Evolutionary conservation across 2,329 filamentous ascomycete species (phyloP), one percentile per base, ranked within the genome.

Genomic region (Microcyclospora pomicola): DNA sequence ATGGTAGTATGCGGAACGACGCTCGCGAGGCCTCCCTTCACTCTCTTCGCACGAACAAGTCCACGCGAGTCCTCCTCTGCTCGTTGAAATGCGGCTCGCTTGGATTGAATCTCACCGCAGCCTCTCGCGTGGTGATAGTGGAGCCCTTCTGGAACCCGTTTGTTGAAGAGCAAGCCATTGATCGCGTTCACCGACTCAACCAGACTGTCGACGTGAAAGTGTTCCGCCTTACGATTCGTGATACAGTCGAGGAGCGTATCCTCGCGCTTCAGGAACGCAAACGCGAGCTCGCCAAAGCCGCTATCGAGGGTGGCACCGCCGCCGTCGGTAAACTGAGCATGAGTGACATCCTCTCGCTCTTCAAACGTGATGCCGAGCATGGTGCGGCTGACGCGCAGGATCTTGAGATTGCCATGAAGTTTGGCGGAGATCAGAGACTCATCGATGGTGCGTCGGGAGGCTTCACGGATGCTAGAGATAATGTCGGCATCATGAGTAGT

Each of bases 111-210:
- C 68, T 98, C 37, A 98, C 91, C 6, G 91, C 87, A 0, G 91
- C 91, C 9, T 91, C 82, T 44, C 74, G 91, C 13, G 91, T 98
- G 3, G 78, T 98, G 37, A 93, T 98, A 49, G 69, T 98, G 32
- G 91, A 98, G 60, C 91, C 91, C 0, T 98, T 98, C 62, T 98
- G 91, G 91, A 98, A 98, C 59, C 91, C 49, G 0, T 98, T 98
- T 55, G 85, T 98, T 27, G 91, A 98, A 66, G 91, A 98, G 59
- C 91, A 98, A 68, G 91, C 91, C 35, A 98, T 98, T 50, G 91
- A 98, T 61, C 85, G 91, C 38, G 91, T 98, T 16, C 91, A 98
- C 58, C 85, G 91, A n/a, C 79, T 98, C 37, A 96, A 93, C 31
- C 91, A 98, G 62, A 95, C 85, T 1, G 72, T 88, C 31, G 87